Base-by-base conservation (phyloP, 192 early-diverging fungal genomes). In the Powellomyces hirtus region DNA sequence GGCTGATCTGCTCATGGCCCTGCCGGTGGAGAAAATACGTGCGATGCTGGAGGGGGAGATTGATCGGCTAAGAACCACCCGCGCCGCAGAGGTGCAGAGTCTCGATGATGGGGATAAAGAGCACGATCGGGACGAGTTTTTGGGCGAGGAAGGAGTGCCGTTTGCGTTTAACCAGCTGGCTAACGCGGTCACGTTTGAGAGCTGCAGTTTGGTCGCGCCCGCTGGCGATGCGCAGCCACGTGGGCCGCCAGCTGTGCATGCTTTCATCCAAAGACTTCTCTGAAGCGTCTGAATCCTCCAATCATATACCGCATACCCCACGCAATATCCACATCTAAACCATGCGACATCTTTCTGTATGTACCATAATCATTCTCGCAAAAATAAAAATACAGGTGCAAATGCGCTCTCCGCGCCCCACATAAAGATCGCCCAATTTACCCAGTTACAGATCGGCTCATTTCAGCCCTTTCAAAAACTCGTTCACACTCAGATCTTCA, bases 101-200 rank as follows among this genome's bases (percentile, higher is more conserved):
- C 89, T 88, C 56, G 87, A 83, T 20, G 86, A 81, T 4, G 46
- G 5, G 46, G 88, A 90, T 42, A 82, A 77, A 27, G 78, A 79
- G 16, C 40, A 42, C 40, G 40, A n/a, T 10, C 40, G n/a, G 10
- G 79, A 79, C 38, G 86, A 86, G 50, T 94, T 84, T 73, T 64
- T 95, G 65, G 93, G 93, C 11, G 89, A 89, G 69, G 93, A 95
- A 33, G 86, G 84, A 42, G 84, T 92, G 67, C 70, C 77, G 64
- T 95, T 95, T 69, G 81, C 77, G 58, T 94, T 95, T 77, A 88
- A 91, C 51, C 91, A 95, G 70, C 64, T 94, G 27, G 85, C 87
- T 34, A 91, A 87, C 49, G 68, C 75, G 6, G 80, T 94, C 5
- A 76, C 83, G 49, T 86, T 95, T 81, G 81, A 81, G 45, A 77